Base-by-base conservation (phyloP, 164 flowering plant genomes). In the Chloranthus sessilifolius region DNA sequence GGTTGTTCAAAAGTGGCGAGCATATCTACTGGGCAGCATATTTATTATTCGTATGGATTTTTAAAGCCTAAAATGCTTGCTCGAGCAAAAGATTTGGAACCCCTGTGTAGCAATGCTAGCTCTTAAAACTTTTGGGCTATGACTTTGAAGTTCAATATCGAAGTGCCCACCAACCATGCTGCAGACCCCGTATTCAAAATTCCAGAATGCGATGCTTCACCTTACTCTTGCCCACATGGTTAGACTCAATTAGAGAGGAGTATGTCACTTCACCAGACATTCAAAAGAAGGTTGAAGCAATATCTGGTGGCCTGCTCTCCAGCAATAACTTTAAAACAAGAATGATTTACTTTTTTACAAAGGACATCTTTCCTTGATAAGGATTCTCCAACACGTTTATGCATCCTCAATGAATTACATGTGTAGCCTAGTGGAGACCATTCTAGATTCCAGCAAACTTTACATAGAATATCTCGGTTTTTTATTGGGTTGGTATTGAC, bases 401-500 rank as follows among this genome's bases (percentile, higher is more conserved):
- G 28, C 19, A 35, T 56, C 20, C 43, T 45, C 1, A 21, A 4
- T 0, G 43, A 37, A 14, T 40, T 29, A 5, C 53, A 44, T 16
- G n/a, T 24, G 2, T 28, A 42, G 25, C 36, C 62, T 3, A 55
- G 43, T 42, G 56, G 48, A 43, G 60, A 55, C n/a, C n/a, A n/a
- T n/a, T n/a, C n/a, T n/a, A n/a, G n/a, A 1, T 50, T 34, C 7
- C 47, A 29, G 1, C 47, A 39, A 24, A 47, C 55, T 5, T 21
- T 54, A 5, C 48, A 47, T 0, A 12, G 50, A 20, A 41, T 61
- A 1, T 29, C 16, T 6, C 3, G 10, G 24, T 6, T 23, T 55
- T 49, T 55, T 57, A 62, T 43, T 62, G 50, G 56, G 11, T 12
- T 15, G 55, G 52, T 0, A 47, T n/a, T 62, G 43, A 40, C 17